Base-by-base conservation (phyloP, 1,284 basidiomycete genomes). In the Anthracocystis setariae region DNA sequence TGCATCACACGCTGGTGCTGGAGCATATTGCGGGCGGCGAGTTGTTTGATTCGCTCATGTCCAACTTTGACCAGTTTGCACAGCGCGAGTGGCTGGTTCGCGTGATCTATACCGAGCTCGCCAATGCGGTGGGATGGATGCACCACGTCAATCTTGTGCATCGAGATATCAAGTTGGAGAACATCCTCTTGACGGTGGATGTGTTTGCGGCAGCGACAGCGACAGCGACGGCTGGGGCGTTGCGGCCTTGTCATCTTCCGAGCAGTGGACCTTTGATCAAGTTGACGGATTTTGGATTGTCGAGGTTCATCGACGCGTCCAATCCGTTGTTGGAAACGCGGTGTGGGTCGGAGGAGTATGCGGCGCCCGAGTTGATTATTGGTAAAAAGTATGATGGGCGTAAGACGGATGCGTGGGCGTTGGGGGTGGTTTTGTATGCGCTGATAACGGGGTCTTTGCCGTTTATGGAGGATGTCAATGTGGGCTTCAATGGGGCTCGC, bases 151-250 rank as follows among this genome's bases (percentile, higher is more conserved):
- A 90, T 2, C 87, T 95, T 37, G 92, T 95, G 0, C 93, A 96
- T 84, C 88, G 93, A 2, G 93, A 96, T 84, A 90, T 96, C 84
- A 96, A 96, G 85, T 88, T 96, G 18, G 93, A 96, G 84, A 96
- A 66, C 38, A 82, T 82, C 53, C 69, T 82, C 49, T 58, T 82
- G 45, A 79, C 77, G 8, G 46, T 55, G 20, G 46, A 73, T 20
- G 58, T 79, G 7, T 79, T 80, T 46, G 39, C 48, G 21, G 49
- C 49, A 18, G 35, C 23, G 3, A 33, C 47, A 3, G 51, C 48
- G 13, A 38, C n/a, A 8, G 50, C 46, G n/a, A 38, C 40, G 0
- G 44, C 48, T 12, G 24, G 32, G 9, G 32, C 65, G 9, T 47
- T 78, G 44, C 53, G 52, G 8, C 78, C 78, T 10, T 57, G 66